phyloP scores from a whole-genome alignment of 306 rosid species.

The Begonia loranthoides region DNA sequence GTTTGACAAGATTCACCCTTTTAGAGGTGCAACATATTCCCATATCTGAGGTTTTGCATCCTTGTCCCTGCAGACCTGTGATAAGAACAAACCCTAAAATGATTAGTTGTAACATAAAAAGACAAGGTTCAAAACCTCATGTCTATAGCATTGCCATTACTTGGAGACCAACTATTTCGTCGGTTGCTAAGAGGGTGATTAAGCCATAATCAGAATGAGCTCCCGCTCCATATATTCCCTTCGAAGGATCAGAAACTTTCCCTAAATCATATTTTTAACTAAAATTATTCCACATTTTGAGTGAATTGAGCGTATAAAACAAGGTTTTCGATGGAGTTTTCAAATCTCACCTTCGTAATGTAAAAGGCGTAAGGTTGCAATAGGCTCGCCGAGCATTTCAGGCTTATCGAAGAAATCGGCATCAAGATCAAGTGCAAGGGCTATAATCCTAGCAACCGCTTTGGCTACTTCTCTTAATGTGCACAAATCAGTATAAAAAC shows the following conservation, averaged over 20 bases:
- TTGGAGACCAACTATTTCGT: slow-evolving; percentile 64
- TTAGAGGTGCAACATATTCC: slow-evolving; percentile 77
- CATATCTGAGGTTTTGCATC: slow-evolving; percentile 82
- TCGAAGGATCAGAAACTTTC: slow-evolving; percentile 49
- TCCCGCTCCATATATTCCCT: slow-evolving; percentile 84
- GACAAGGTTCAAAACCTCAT: neutral
- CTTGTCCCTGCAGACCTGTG: slow-evolving; percentile 84
- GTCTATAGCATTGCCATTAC: slow-evolving; percentile 26
- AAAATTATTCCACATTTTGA: too few species aligned
- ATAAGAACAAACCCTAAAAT: slow-evolving; percentile 1
- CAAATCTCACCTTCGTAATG: slow-evolving; percentile 54
- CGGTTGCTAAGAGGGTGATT: slow-evolving; percentile 67
- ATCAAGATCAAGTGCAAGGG: slow-evolving; percentile 75
- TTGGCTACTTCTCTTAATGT: slow-evolving; percentile 57
- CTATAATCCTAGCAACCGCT: slow-evolving; percentile 54
- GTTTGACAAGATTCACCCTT: slow-evolving; percentile 44
- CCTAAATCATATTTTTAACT: slow-evolving; percentile 19
- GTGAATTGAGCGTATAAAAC: too few species aligned
- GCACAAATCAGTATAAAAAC: too few species aligned
- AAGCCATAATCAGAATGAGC: slow-evolving; percentile 87
- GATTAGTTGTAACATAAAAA: slow-evolving; percentile 4
- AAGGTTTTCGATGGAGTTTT: too few species aligned
- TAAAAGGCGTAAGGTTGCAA: slow-evolving; percentile 61
- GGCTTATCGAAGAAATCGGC: slow-evolving; percentile 53
- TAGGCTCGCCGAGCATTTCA: slow-evolving; percentile 64